phyloP scores from a whole-genome alignment of 1,139 yeast species.

The Pneumocystis carinii region DNA sequence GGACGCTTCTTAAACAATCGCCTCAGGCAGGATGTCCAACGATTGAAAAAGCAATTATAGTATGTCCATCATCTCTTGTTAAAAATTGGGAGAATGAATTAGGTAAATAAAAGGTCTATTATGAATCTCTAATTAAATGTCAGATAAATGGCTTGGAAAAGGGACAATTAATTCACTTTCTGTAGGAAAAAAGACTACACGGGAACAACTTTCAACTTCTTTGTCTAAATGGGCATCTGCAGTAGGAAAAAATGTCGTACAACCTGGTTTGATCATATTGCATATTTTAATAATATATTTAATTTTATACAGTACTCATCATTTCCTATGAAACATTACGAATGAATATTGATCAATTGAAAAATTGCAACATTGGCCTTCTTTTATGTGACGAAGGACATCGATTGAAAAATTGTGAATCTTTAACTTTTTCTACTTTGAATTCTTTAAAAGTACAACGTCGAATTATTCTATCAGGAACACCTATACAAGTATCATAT shows the following conservation, averaged over 20 bases:
- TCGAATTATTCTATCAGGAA: conserved; percentile 86
- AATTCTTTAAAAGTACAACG: conserved; percentile 71
- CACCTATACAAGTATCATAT: conserved; percentile 58
- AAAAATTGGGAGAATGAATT: conserved; percentile 97
- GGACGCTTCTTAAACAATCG: conserved; percentile 83
- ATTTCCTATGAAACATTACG: conserved; percentile 92
- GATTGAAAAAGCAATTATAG: conserved; percentile 81
- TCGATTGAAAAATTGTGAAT: conserved; percentile 84
- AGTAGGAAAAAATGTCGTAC: conserved; percentile 61
- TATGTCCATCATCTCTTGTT: conserved; percentile 89
- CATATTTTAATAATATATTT: neutral
- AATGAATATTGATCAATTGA: conserved; percentile 64
- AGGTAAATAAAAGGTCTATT: conserved; percentile 15
- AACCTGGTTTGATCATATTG: conserved; percentile 34
- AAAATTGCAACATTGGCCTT: conserved; percentile 71
- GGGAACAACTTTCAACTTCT: conserved; percentile 50
- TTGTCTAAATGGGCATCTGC: conserved; percentile 82
- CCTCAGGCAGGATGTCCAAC: conserved; percentile 69
- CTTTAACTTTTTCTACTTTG: conserved; percentile 77
- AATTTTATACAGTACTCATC: conserved; percentile 40
- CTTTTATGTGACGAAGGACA: conserved; percentile 95
- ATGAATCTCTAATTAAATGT: neutral
- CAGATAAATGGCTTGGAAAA: conserved; percentile 80
- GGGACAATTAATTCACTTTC: conserved; percentile 81
- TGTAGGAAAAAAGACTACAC: conserved; percentile 73